Conservation (phyloP, 441 rosid genomes). For the Erodium moschatum region DNA sequence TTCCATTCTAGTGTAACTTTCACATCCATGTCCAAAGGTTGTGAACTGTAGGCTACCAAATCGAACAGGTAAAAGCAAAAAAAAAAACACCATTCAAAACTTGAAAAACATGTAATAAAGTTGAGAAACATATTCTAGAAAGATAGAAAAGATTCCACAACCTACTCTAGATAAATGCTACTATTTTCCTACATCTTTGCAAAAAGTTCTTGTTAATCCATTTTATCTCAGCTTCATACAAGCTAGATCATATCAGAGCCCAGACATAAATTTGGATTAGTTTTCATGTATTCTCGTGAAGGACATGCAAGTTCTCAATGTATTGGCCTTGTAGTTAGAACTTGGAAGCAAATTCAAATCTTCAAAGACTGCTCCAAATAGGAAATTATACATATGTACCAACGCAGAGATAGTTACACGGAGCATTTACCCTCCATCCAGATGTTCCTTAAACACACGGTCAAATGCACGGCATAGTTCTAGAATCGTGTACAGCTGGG, state of each 20-base stretch:
- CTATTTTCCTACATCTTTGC: neutral
- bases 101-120: too few species aligned
- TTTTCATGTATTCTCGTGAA: slow-evolving; percentile 3
- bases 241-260: neutral
- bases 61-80: too few species aligned
- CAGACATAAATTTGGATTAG: neutral
- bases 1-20: too few species aligned
- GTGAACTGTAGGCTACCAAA: too few species aligned
- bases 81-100: too few species aligned
- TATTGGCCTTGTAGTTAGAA: neutral
- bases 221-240: neutral
- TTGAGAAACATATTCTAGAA: neutral
- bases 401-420: slow-evolving; percentile 14
- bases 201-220: neutral
- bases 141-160: neutral
- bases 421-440: slow-evolving; percentile 85
- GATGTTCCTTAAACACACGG: slow-evolving; percentile 92
- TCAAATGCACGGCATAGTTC: slow-evolving; percentile 96
- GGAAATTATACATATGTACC: neutral
- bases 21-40: too few species aligned
- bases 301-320: neutral
- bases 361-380: neutral
- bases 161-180: neutral
- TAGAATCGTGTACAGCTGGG: slow-evolving; percentile 86
- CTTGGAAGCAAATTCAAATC: neutral